Percentiles rank a stretch among this genome's conserved stretches.
Conservation (phyloP, 192 early-diverging fungal genomes). For the Cladochytrium replicatum region DNA sequence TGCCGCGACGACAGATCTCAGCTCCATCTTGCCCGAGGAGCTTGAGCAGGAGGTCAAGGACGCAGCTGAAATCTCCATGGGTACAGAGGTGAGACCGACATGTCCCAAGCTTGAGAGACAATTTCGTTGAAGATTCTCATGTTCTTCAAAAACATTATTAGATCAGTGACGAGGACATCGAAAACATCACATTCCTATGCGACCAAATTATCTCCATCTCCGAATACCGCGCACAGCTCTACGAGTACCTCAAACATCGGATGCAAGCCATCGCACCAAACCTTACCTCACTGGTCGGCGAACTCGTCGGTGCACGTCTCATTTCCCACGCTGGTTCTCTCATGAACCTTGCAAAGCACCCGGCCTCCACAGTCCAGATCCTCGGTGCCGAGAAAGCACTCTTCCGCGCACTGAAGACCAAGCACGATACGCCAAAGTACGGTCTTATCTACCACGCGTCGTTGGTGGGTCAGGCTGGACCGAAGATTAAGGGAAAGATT, state of each 20-base stretch:
- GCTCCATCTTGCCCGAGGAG: slow-evolving; percentile 81
- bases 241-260: slow-evolving; percentile 95
- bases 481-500: slow-evolving; percentile 98
- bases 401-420: slow-evolving; percentile 95
- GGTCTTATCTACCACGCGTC: slow-evolving; percentile 95
- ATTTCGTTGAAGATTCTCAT: no score
- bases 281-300: slow-evolving; percentile 82
- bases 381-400: slow-evolving; percentile 97
- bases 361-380: slow-evolving; percentile 95
- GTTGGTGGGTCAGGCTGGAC: slow-evolving; percentile 86
- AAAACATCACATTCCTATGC: slow-evolving; percentile 87
- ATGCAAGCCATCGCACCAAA: slow-evolving; percentile 62
- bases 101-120: no score
- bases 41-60: slow-evolving; percentile 87
- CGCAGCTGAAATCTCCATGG: slow-evolving; percentile 98
- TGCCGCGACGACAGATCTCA: slow-evolving; percentile 65
- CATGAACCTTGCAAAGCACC: slow-evolving; percentile 93
- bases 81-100: no score
- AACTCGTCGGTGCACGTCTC: slow-evolving; percentile 91
- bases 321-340: slow-evolving; percentile 96
- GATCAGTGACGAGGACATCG: slow-evolving; percentile 91
- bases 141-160: no score
- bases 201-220: slow-evolving; percentile 94
- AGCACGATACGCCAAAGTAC: slow-evolving; percentile 96
- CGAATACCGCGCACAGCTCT: slow-evolving; percentile 90